phyloP scores from a whole-genome alignment of 2,329 filamentous ascomycete genomes.

The Penicillium sumatraense region DNA sequence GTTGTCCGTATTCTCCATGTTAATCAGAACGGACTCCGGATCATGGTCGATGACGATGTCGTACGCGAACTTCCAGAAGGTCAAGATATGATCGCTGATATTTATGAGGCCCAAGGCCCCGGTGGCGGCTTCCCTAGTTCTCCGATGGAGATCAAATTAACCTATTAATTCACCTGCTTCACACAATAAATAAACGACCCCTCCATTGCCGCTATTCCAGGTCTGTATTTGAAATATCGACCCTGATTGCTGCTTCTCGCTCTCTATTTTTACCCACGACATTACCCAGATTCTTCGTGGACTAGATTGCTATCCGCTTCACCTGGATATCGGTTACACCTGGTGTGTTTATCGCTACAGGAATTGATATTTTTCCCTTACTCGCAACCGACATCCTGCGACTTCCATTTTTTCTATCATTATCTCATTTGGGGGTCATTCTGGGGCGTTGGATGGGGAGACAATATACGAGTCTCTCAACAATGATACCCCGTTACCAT shows the following conservation, averaged over 20 bases:
- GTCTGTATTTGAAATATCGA: not conserved
- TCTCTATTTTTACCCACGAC: not conserved
- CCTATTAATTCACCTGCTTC: slow-evolving; percentile 48
- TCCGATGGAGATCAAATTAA: slow-evolving; percentile 58
- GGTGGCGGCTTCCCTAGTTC: slow-evolving; percentile 19
- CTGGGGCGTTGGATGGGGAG: slow-evolving; percentile 42
- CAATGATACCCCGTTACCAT: slow-evolving; percentile 45
- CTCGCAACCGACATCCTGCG: not conserved
- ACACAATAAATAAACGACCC: not conserved
- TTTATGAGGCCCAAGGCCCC: slow-evolving; percentile 58
- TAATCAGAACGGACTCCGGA: slow-evolving; percentile 74
- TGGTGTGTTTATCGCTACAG: slow-evolving; percentile 7
- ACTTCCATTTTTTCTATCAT: slow-evolving; percentile 6
- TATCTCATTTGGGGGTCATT: slow-evolving; percentile 24
- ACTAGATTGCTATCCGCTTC: not conserved
- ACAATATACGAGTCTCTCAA: slow-evolving; percentile 48
- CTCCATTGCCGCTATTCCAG: too few species aligned
- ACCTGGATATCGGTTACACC: slow-evolving; percentile 8
- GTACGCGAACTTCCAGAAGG: slow-evolving; percentile 83
- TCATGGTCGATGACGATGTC: slow-evolving; percentile 90
- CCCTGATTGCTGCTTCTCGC: not conserved
- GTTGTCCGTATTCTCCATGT: slow-evolving; percentile 74
- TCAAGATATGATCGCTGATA: slow-evolving; percentile 80
- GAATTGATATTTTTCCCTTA: slow-evolving; percentile 8
- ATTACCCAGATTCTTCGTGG: not conserved